phyloP scores from a whole-genome alignment of 345 rosid species.

The Leavenworthia alabamica region DNA sequence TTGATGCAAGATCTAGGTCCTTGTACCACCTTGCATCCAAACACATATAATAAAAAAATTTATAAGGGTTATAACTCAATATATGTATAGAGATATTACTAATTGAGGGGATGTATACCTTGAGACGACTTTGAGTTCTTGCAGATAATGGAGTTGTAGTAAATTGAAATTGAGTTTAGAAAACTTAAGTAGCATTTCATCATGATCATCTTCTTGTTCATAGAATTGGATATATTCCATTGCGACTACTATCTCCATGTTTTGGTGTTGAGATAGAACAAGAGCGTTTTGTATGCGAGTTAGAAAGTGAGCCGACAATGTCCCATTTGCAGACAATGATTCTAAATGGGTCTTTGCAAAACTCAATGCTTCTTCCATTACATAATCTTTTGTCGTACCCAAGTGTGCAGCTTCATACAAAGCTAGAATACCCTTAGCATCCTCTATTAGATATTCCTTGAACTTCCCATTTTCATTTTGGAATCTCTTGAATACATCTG shows the following conservation, averaged over 20 bases:
- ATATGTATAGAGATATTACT: neutral
- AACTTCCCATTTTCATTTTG: neutral
- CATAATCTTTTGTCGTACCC: conserved; percentile 21
- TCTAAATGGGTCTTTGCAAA: neutral
- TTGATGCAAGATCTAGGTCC: neutral
- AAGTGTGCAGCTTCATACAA: conserved; percentile 37
- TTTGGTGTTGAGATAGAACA: neutral
- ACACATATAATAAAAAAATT: neutral
- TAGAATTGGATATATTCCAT: conserved; percentile 3
- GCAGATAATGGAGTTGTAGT: neutral
- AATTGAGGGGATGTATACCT: neutral
- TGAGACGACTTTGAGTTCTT: conserved; percentile 3
- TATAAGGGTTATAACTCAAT: too few species aligned
- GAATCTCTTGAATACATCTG: too few species aligned
- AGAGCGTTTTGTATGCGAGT: neutral
- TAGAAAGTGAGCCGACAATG: neutral
- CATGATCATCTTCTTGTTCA: neutral
- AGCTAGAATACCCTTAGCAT: conserved; percentile 32
- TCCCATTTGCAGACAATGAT: neutral
- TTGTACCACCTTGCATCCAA: conserved; percentile 19
- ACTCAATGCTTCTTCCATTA: conserved; percentile 32
- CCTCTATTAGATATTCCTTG: neutral
- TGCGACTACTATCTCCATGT: neutral
- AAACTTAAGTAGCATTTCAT: conserved; percentile 8
- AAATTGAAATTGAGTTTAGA: conserved; percentile 13